These are phyloP conservation scores for Stachybotrys elegans DNA, from an alignment of 2,329 filamentous ascomycete species.

Conservation along the genomic window DNA sequence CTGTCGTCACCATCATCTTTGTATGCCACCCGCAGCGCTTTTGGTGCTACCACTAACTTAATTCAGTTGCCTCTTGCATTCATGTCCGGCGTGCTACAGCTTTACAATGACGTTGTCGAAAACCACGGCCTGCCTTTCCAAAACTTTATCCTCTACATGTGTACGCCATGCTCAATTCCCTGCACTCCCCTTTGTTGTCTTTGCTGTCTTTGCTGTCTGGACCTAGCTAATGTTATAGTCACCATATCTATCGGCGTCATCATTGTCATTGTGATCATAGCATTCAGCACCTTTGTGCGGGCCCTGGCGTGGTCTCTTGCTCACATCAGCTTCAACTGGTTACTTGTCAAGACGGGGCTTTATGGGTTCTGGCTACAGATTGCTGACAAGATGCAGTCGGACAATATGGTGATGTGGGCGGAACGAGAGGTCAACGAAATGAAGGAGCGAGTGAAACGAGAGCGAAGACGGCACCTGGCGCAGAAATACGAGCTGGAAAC, in stretches of 20 bases:
- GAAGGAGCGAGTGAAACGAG: slow-evolving; percentile 2
- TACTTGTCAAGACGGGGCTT: slow-evolving; percentile 6
- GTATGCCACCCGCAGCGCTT: slow-evolving; percentile 9
- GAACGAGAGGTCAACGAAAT: slow-evolving; percentile 4
- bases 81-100: slow-evolving; percentile 23
- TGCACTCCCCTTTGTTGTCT: not conserved
- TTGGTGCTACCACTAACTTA: not conserved
- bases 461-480: slow-evolving; percentile 1
- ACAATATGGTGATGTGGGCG: slow-evolving; percentile 3
- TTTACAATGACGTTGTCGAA: slow-evolving; percentile 17
- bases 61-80: slow-evolving; percentile 22
- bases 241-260: slow-evolving; percentile 8
- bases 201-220: too few species aligned
- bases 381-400: not conserved
- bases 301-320: slow-evolving; percentile 2
- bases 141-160: slow-evolving; percentile 12
- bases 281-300: slow-evolving; percentile 6
- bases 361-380: slow-evolving; percentile 6
- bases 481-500: not conserved
- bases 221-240: too few species aligned
- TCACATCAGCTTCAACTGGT: slow-evolving; percentile 6
- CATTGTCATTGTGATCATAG: slow-evolving; percentile 4
- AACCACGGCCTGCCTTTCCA: slow-evolving; percentile 9
- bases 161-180: slow-evolving; percentile 7
- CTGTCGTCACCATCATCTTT: slow-evolving; percentile 27